These are phyloP conservation scores for Curvularia eragrostidis DNA, from an alignment of 2,329 filamentous ascomycete species.

Conservation along the genomic window DNA sequence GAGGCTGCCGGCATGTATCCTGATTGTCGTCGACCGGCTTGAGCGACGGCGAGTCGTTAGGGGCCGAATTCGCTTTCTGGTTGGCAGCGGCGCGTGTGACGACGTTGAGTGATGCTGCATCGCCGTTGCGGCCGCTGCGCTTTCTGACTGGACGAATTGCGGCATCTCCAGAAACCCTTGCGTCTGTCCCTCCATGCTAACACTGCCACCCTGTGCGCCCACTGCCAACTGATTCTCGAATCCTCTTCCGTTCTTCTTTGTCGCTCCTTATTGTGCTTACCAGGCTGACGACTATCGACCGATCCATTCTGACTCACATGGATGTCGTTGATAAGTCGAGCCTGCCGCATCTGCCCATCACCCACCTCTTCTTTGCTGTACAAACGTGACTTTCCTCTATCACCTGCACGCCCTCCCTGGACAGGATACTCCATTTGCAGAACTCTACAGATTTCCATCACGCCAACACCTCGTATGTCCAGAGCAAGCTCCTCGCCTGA, in stretches of 20 bases:
- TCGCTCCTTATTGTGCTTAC: constrained; percentile 6
- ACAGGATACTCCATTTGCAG: not conserved
- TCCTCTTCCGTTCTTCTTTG: not conserved
- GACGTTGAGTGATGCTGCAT: constrained; percentile 22
- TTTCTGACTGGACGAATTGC: constrained; percentile 41
- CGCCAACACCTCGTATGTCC: constrained; percentile 40
- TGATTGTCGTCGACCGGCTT: constrained; percentile 11
- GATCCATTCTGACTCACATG: constrained; percentile 29
- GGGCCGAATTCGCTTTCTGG: constrained; percentile 14
- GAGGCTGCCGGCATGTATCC: constrained; percentile 46
- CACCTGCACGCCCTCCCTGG: not conserved
- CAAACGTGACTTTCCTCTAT: constrained; percentile 30
- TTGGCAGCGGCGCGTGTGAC: constrained; percentile 27
- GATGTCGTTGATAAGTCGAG: constrained; percentile 41
- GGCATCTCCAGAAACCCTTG: constrained; percentile 37
- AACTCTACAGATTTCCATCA: constrained; percentile 5
- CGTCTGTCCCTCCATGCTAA: constrained; percentile 12
- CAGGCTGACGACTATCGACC: not conserved
- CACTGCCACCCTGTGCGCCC: constrained; percentile 15
- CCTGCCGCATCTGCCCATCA: constrained; percentile 38
- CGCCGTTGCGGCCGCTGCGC: constrained; percentile 41
- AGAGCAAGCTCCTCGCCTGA: constrained; percentile 26
- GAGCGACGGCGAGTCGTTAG: constrained; percentile 11
- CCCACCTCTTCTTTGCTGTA: constrained; percentile 31
- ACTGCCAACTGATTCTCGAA: not conserved